Conservation (phyloP, 2,329 filamentous ascomycete species). For the Metarhizium album region DNA sequence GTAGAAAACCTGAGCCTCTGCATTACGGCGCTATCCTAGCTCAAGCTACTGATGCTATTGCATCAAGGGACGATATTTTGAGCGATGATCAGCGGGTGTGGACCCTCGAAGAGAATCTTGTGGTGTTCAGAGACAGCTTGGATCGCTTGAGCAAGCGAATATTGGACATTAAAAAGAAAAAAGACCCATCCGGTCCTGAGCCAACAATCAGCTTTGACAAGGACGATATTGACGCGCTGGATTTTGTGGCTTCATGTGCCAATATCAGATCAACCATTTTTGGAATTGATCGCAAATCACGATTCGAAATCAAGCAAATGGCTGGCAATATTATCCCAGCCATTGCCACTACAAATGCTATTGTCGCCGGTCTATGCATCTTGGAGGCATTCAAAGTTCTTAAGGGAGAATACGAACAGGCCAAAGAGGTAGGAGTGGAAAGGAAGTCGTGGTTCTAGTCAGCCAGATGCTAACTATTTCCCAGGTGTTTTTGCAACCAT, state of each 20-base stretch:
- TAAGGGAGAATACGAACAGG: constrained; percentile 55
- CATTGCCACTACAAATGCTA: constrained; percentile 95
- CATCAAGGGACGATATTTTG: constrained; percentile 42
- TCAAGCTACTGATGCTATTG: constrained; percentile 37
- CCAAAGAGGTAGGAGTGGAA: constrained; percentile 53
- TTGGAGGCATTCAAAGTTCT: constrained; percentile 88
- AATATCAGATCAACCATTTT: constrained; percentile 88
- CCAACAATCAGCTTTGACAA: constrained; percentile 86
- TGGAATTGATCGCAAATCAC: constrained; percentile 75
- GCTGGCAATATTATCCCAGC: constrained; percentile 98
- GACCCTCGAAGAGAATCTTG: constrained; percentile 73
- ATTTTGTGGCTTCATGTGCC: constrained; percentile 84
- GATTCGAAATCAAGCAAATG: constrained; percentile 98
- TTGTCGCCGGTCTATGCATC: constrained; percentile 86
- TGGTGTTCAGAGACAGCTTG: constrained; percentile 78
- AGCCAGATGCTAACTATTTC: constrained; percentile 1
- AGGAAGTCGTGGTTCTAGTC: neutral
- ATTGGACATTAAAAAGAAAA: constrained; percentile 46
- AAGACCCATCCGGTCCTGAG: constrained; percentile 36
- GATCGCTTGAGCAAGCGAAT: constrained; percentile 65
- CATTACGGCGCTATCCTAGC: constrained; percentile 52
- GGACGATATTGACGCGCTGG: constrained; percentile 87
- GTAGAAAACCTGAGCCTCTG: constrained; percentile 62
- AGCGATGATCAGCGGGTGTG: constrained; percentile 65
- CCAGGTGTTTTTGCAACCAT: constrained; percentile 69